Conservation (phyloP, 495 filamentous ascomycete genomes). For the Rhypophila decipiens region DNA sequence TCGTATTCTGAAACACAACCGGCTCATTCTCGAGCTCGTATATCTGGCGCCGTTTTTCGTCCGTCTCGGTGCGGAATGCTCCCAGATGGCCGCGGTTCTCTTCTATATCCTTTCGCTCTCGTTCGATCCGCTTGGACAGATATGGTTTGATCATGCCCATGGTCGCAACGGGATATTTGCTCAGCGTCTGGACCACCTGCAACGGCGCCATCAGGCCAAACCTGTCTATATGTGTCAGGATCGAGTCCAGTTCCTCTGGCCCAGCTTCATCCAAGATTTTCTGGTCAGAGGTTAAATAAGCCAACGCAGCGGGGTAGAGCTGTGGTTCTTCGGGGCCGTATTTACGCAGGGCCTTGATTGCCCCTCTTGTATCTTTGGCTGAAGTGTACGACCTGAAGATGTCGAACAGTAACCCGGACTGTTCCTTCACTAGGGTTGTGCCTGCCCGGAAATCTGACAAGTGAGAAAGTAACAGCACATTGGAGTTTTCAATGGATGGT, state of each 20-base stretch:
- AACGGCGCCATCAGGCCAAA: conserved; percentile 92
- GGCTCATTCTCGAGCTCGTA: conserved; percentile 69
- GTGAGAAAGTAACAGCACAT: conserved; percentile 86
- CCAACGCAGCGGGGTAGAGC: conserved; percentile 84
- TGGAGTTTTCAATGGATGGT: conserved; percentile 84
- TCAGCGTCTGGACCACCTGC: conserved; percentile 89
- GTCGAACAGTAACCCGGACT: conserved; percentile 85
- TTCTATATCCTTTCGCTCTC: conserved; percentile 77
- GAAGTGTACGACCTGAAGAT: conserved; percentile 96
- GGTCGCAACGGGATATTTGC: conserved; percentile 62
- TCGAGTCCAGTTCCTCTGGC: conserved; percentile 67
- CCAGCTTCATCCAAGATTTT: conserved; percentile 81
- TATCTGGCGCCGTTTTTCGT: conserved; percentile 70
- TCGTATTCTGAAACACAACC: conserved; percentile 79
- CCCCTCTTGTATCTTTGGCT: conserved; percentile 84
- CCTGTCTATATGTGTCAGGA: conserved; percentile 80
- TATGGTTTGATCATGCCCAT: conserved; percentile 97
- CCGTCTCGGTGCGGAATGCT: conserved; percentile 82
- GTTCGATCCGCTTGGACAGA: conserved; percentile 77
- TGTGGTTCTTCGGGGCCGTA: conserved; percentile 91
- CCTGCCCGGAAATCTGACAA: conserved; percentile 86
- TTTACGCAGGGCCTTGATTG: conserved; percentile 79
- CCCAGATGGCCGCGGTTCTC: conserved; percentile 76
- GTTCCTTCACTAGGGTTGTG: conserved; percentile 85
- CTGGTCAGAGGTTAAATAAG: conserved; percentile 86